These are phyloP conservation scores for Chrysosphaeria jannelii DNA, from an alignment of 2,329 filamentous ascomycete genomes.

Conservation along the genomic window DNA sequence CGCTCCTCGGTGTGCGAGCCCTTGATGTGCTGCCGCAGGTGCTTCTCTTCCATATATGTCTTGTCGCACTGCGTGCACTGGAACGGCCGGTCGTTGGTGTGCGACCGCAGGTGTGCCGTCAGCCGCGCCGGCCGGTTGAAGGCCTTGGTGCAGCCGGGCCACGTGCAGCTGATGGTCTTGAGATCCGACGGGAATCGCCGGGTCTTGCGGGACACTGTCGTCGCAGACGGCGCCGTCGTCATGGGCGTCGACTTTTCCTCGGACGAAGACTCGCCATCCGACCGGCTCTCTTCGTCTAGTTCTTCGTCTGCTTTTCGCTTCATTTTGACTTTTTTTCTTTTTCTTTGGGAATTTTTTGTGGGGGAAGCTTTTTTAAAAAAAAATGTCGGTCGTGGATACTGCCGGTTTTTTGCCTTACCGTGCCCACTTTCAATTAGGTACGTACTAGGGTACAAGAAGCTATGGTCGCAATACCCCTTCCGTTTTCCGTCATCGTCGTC, in stretches of 20 bases:
- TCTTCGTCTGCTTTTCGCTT: constrained; percentile 4
- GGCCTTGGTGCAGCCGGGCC: constrained; percentile 43
- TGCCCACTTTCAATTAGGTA: too few species aligned
- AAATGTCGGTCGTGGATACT: too few species aligned
- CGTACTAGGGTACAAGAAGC: too few species aligned
- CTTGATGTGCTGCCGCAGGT: constrained; percentile 62
- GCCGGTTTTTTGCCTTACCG: too few species aligned
- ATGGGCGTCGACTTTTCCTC: constrained; percentile 2
- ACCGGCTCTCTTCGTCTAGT: constrained; percentile 1
- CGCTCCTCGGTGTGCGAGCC: constrained; percentile 46
- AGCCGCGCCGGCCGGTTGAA: constrained; percentile 71
- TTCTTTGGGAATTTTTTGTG: too few species aligned
- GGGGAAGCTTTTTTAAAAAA: too few species aligned
- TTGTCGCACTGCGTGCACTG: constrained; percentile 51
- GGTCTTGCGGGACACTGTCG: constrained; percentile 1
- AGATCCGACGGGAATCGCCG: constrained; percentile 30
- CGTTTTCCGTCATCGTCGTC: too few species aligned
- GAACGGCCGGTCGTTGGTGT: constrained; percentile 62
- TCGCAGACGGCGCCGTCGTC: constrained; percentile 1
- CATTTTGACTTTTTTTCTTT: constrained; percentile 1
- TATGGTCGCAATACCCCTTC: too few species aligned
- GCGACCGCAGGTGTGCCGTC: constrained; percentile 51
- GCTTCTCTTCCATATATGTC: constrained; percentile 60
- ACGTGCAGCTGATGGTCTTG: constrained; percentile 52
- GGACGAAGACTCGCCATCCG: background rate